A percentile compares a stretch with the other conserved stretches of the same genome.
phyloP scores from a whole-genome alignment of 1,284 basidiomycete genomes.

The Moesziomyces sp. region DNA sequence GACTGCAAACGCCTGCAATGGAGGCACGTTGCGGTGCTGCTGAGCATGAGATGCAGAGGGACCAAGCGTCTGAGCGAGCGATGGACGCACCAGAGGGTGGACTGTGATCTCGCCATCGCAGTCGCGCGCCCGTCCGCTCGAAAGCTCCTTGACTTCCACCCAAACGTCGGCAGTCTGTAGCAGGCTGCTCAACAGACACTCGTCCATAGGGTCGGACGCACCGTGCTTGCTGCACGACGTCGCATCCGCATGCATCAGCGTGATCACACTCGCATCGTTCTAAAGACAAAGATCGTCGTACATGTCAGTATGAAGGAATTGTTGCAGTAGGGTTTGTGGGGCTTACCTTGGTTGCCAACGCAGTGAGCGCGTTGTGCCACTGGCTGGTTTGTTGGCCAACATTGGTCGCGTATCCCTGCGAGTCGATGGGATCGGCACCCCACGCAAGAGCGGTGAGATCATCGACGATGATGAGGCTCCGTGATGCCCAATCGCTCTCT shows the following conservation, averaged over 20 bases:
- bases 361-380: constrained; percentile 34
- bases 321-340: not conserved
- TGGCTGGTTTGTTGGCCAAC: constrained; percentile 11
- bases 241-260: constrained; percentile 48
- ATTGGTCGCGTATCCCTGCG: constrained; percentile 8
- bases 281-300: not conserved
- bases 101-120: constrained; percentile 56
- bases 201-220: constrained; percentile 42
- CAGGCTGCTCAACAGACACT: constrained; percentile 22
- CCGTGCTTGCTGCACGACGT: constrained; percentile 37
- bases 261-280: constrained; percentile 34
- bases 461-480: constrained; percentile 34
- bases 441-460: constrained; percentile 46
- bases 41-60: not conserved
- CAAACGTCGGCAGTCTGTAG: constrained; percentile 42
- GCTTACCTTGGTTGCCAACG: constrained; percentile 32
- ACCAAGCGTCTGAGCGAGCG: constrained; percentile 21
- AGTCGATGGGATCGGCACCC: constrained; percentile 19
- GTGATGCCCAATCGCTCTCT: constrained; percentile 16
- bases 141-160: constrained; percentile 54
- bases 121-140: constrained; percentile 49
- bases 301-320: too few species aligned
- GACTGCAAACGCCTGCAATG: constrained; percentile 36
- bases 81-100: constrained; percentile 38
- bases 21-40: constrained; percentile 10